phyloP scores from a whole-genome alignment of 257 asterid genomes.

The Rubia yunnanensis region DNA sequence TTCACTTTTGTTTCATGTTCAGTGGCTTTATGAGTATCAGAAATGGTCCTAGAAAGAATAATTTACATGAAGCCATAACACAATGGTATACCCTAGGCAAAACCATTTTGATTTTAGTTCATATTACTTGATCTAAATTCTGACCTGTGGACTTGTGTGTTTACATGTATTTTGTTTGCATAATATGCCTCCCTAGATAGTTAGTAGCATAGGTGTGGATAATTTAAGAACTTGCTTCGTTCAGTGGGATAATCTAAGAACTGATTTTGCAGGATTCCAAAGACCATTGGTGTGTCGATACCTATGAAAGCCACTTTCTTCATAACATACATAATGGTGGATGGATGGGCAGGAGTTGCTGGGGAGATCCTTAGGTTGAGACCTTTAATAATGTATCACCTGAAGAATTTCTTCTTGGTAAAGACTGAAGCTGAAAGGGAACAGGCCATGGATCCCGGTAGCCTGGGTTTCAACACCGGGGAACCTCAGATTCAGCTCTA shows the following conservation, averaged over 20 bases:
- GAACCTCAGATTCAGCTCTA: constrained; percentile 93
- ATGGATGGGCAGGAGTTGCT: constrained; percentile 96
- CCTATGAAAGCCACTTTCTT: constrained; percentile 96
- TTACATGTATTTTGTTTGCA: neutral
- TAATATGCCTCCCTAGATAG: neutral
- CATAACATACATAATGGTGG: constrained; percentile 82
- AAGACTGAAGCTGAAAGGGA: constrained; percentile 88
- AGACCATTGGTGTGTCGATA: constrained; percentile 70
- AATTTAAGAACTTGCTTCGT: neutral
- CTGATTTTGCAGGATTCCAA: constrained; percentile 47
- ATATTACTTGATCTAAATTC: neutral
- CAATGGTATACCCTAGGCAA: neutral
- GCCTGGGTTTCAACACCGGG: constrained; percentile 82
- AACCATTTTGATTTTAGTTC: neutral
- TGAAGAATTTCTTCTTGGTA: constrained; percentile 73
- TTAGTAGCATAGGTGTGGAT: neutral
- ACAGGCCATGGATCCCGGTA: constrained; percentile 91
- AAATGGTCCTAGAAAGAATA: neutral
- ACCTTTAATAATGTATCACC: constrained; percentile 67
- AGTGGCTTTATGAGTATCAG: neutral
- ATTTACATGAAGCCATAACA: too few relatives aligned
- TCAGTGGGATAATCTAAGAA: constrained; percentile 8
- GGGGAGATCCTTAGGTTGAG: constrained; percentile 79
- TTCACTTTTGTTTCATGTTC: neutral
- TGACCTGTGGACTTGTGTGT: neutral